Conservation (phyloP, 2,329 filamentous ascomycete genomes). For the Phialemonium atrogriseum region DNA sequence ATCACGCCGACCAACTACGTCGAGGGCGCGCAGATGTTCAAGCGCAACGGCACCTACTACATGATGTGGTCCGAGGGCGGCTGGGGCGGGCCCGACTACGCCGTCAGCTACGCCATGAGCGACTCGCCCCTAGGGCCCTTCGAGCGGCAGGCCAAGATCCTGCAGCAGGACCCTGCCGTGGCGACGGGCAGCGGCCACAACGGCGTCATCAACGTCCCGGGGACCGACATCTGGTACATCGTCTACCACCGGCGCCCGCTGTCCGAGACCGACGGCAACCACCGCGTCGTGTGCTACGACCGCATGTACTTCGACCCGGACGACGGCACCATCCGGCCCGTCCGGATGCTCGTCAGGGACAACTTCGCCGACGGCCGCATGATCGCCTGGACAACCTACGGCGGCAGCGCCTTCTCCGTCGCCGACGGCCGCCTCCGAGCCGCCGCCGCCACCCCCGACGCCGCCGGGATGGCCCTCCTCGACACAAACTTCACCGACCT, state of each 20-base stretch:
- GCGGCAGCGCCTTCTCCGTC: slow-evolving; percentile 16
- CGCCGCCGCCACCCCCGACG: background rate
- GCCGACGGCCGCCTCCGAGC: slow-evolving; percentile 15
- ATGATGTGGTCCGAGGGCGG: slow-evolving; percentile 36
- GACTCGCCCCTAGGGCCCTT: slow-evolving; percentile 33
- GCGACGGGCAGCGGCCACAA: slow-evolving; percentile 31
- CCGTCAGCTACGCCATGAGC: slow-evolving; percentile 33
- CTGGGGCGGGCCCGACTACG: slow-evolving; percentile 37
- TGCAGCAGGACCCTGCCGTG: slow-evolving; percentile 24
- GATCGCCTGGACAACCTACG: slow-evolving; percentile 25
- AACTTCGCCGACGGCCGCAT: slow-evolving; percentile 30
- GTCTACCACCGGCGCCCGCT: slow-evolving; percentile 37
- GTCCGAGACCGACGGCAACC: slow-evolving; percentile 33
- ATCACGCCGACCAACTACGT: slow-evolving; percentile 38
- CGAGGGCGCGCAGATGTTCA: slow-evolving; percentile 34
- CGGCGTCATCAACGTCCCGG: slow-evolving; percentile 28
- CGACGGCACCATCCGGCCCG: slow-evolving; percentile 30
- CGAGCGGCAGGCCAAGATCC: slow-evolving; percentile 25
- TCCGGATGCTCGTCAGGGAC: slow-evolving; percentile 35
- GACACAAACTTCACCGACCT: slow-evolving; percentile 28
- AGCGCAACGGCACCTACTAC: slow-evolving; percentile 31
- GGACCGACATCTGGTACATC: slow-evolving; percentile 32
- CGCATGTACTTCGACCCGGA: slow-evolving; percentile 37
- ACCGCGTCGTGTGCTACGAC: slow-evolving; percentile 38
- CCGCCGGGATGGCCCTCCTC: slow-evolving; percentile 19